Evolutionary conservation across 2,329 filamentous ascomycete species (phyloP).

Genomic region (Ramularia endophylla): DNA sequence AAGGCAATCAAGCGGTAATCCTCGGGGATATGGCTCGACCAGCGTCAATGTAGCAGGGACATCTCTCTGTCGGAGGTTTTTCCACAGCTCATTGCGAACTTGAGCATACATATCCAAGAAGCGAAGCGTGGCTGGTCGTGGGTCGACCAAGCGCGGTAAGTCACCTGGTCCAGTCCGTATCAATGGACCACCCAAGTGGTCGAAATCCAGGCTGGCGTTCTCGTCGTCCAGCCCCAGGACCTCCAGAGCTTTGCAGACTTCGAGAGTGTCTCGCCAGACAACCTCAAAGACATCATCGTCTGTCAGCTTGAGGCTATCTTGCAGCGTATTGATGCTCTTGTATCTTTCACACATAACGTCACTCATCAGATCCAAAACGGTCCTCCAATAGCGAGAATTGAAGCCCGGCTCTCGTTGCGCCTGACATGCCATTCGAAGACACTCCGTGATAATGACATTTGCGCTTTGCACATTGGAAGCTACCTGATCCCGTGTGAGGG

Average conservation of each 20-base stretch:
- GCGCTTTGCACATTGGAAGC: conserved; percentile 19
- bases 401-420: conserved; percentile 33
- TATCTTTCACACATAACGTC: conserved; percentile 15
- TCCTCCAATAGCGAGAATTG: conserved; percentile 11
- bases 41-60: conserved; percentile 25
- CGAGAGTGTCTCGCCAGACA: conserved; percentile 27
- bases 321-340: conserved; percentile 8
- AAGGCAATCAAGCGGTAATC: conserved; percentile 32
- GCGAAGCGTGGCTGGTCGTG: conserved; percentile 20
- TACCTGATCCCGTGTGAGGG: conserved; percentile 21
- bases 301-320: too few species aligned
- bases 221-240: conserved; percentile 16
- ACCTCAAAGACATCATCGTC: too few species aligned
- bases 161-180: conserved; percentile 3
- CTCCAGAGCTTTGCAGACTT: conserved; percentile 15
- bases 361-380: conserved; percentile 9
- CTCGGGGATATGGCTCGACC: conserved; percentile 28
- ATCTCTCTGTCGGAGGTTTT: conserved; percentile 18
- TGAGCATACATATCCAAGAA: conserved; percentile 35
- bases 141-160: conserved; percentile 1
- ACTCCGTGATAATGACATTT: conserved; percentile 25
- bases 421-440: conserved; percentile 28
- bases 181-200: conserved; percentile 7
- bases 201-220: conserved; percentile 12
- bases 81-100: conserved; percentile 31